Evolutionary conservation across 805 yeast species (phyloP), one percentile per base, ranked within the genome.

Genomic region (Kuraishia ogatae): DNA sequence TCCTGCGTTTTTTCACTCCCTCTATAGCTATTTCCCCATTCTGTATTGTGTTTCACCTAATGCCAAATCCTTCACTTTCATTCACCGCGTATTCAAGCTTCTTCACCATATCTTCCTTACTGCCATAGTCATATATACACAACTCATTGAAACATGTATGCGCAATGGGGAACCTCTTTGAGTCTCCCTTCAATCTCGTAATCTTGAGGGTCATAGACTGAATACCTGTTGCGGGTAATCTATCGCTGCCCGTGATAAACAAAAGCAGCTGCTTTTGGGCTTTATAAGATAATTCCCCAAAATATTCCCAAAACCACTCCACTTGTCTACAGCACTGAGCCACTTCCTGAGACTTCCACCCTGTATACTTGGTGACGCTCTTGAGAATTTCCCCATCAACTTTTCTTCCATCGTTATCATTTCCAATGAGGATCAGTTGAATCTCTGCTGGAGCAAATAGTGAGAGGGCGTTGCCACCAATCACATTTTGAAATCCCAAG

Each of bases 121-220:
- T 65, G 15, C 69, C 60, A 66, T 93, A 93, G 43, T 83, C 83
- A 67, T 83, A 87, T 5, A 94, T 61, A 55, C 93, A 86, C 23
- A 93, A 66, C 71, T 93, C 97, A 65, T 93, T 94, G 73, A 94
- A 93, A 62, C 99, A 93, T 0, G 98, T 94, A 65, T 93, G 98
- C 0, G 97, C 90, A 17, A 86, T 72, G 0, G 98, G 98, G 19
- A 92, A 70, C 51, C 85, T 72, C 1, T 78, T 74, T 43, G 72
- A 66, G 35, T 73, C 75, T 1, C 58, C 61, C 6, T 69, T 72
- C 13, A 72, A 62, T 54, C 79, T 78, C 17, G 85, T 80, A n/a
- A 93, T 80, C 57, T 84, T 84, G 63, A 94, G 85, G 50, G 76
- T 75, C 72, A 93, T 71, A 53, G 87, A 85, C 29, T 87, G 84